Evolutionary conservation across 1,284 basidiomycete species (phyloP), one percentile per base, ranked within the genome.

Genomic region (Inonotus hispidus): DNA sequence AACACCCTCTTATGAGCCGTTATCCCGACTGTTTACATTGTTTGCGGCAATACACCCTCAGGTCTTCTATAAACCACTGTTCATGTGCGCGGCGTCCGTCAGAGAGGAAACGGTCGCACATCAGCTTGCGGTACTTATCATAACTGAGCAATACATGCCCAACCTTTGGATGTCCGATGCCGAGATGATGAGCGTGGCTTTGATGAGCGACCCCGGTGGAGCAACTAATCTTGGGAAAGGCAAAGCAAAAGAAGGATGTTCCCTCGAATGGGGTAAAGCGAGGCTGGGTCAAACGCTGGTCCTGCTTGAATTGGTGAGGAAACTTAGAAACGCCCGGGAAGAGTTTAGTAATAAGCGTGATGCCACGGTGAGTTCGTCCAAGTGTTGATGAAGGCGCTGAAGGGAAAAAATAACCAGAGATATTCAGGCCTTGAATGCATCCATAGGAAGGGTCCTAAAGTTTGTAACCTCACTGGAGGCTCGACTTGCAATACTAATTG

Each of bases 51-150:
- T 73, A 27, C 79, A 84, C 66, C 87, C 90, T 0, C 84, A 83
- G 62, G 65, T 87, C 0, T 87, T 92, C 71, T 91, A 85, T 77
- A 90, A 88, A 68, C 84, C 87, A 1, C 74, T 93, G 25, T 91
- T 92, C 70, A 73, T 80, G 0, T 87, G 86, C 54, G 85, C 89
- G 0, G 83, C 83, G 0, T 82, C 87, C 0, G 77, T 78, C 23
- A 84, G 83, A 63, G 81, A 84, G 41, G 68, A 81, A 14, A 79
- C 80, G 0, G 76, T 90, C 1, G 72, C 81, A 3, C 80, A 79
- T 43, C 82, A 88, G 62, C 77, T 92, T 0, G 79, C 80, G 52
- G 73, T 80, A 0, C 71, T 92, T 32, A 72, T 74, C 13, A 74
- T 79, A 0, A 64, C 89, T 35, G 74, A 82, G 2, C 76, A 74